Percentiles rank a stretch among this genome's conserved stretches.
These are phyloP conservation scores for Hirsutella thompsonii DNA, from an alignment of 2,329 filamentous ascomycete genomes.

Conservation along the genomic window DNA sequence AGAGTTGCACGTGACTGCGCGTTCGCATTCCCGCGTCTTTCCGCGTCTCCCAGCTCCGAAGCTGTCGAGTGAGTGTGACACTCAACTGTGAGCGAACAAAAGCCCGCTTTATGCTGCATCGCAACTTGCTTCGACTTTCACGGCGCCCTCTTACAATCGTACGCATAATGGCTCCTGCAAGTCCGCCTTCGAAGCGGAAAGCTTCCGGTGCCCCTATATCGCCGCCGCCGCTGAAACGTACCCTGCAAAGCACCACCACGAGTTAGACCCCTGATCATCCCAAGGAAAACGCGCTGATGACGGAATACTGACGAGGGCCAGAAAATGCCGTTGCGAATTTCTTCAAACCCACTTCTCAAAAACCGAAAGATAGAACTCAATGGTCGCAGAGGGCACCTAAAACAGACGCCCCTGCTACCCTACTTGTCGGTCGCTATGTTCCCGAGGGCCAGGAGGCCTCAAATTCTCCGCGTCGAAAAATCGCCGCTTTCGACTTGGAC, in stretches of 20 bases:
- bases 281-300: neutral
- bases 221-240: constrained; percentile 40
- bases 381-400: constrained; percentile 56
- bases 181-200: constrained; percentile 19
- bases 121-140: neutral
- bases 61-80: neutral
- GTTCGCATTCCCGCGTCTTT: constrained; percentile 8
- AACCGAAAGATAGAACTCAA: constrained; percentile 58
- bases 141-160: neutral
- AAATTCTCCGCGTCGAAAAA: constrained; percentile 31
- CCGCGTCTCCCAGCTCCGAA: neutral
- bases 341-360: constrained; percentile 79
- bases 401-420: constrained; percentile 35
- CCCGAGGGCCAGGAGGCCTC: constrained; percentile 23
- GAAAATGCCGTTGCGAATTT: constrained; percentile 66
- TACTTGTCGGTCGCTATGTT: constrained; percentile 65
- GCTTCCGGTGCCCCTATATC: constrained; percentile 31
- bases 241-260: constrained; percentile 36
- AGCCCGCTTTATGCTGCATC: no score
- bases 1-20: constrained; percentile 17
- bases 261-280: constrained; percentile 18
- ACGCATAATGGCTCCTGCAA: constrained; percentile 13
- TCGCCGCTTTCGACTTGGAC: constrained; percentile 69
- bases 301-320: constrained; percentile 18
- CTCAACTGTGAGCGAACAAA: no score